phyloP scores from a whole-genome alignment of 108 stramenopile genomes.

The Cafeteria roenbergensis region DNA sequence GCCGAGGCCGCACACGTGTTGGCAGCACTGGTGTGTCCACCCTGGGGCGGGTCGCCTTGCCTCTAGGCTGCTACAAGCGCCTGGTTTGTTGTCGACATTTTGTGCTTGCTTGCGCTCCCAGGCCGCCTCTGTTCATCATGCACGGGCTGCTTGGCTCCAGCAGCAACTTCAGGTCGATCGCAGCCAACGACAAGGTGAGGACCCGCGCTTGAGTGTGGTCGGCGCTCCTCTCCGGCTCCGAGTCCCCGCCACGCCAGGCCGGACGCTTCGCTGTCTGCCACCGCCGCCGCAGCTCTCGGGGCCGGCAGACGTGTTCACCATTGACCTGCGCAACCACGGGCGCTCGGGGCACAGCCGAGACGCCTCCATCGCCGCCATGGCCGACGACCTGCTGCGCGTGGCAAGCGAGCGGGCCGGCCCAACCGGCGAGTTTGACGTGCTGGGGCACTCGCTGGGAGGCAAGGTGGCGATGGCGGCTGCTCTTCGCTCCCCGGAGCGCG shows the following conservation, averaged over 20 bases:
- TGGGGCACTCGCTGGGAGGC: neutral
- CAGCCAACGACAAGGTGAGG: too few species aligned
- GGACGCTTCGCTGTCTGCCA: too few species aligned
- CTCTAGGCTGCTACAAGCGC: too few species aligned
- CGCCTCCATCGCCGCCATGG: neutral
- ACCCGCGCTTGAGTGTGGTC: too few species aligned
- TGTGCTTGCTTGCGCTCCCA: neutral
- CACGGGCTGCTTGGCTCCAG: neutral
- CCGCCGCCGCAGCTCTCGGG: neutral
- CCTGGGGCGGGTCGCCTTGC: too few species aligned
- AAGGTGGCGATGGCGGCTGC: neutral
- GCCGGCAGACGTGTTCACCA: neutral
- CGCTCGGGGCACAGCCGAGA: neutral
- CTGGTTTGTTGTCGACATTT: too few species aligned
- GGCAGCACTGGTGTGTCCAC: too few species aligned
- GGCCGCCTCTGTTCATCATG: neutral
- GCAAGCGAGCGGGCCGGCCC: neutral
- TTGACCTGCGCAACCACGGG: neutral
- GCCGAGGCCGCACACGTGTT: too few species aligned
- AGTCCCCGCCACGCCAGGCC: too few species aligned
- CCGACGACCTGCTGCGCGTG: neutral
- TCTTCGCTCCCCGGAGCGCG: neutral
- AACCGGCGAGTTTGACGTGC: neutral
- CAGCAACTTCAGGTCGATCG: neutral
- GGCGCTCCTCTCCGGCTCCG: too few species aligned